Conservation (phyloP, 1,284 basidiomycete genomes). For the Heliocybe sulcata region DNA sequence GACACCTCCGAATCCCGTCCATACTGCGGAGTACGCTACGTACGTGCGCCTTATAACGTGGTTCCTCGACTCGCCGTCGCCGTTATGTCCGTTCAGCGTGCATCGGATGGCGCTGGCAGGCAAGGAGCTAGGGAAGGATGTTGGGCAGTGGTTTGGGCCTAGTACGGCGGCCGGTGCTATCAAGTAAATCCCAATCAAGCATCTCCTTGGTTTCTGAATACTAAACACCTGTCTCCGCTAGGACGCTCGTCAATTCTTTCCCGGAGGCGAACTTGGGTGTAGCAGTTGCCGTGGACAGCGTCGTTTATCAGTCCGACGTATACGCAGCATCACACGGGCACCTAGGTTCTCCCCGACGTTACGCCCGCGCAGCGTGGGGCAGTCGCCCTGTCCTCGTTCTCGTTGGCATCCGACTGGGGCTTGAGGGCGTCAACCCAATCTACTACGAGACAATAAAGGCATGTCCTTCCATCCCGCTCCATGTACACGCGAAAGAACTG, state of each 20-base stretch:
- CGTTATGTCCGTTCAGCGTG: slow-evolving; percentile 89
- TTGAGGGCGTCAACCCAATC: slow-evolving; percentile 91
- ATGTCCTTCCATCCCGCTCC: slow-evolving; percentile 1
- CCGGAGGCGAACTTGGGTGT: slow-evolving; percentile 81
- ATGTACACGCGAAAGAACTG: neutral
- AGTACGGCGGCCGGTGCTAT: slow-evolving; percentile 95
- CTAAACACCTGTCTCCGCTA: slow-evolving; percentile 22
- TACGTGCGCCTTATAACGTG: slow-evolving; percentile 90
- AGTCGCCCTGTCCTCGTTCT: slow-evolving; percentile 82
- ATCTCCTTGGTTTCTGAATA: neutral
- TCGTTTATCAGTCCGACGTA: slow-evolving; percentile 84
- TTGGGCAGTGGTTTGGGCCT: slow-evolving; percentile 98
- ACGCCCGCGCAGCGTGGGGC: slow-evolving; percentile 55
- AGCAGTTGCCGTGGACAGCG: slow-evolving; percentile 76
- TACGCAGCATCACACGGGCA: slow-evolving; percentile 66
- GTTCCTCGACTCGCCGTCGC: slow-evolving; percentile 90
- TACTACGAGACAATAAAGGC: slow-evolving; percentile 95
- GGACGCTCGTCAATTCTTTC: slow-evolving; percentile 74
- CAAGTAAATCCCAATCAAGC: slow-evolving; percentile 44
- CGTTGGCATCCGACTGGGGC: slow-evolving; percentile 80
- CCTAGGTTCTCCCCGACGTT: slow-evolving; percentile 24
- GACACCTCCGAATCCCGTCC: slow-evolving; percentile 52
- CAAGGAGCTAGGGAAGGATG: slow-evolving; percentile 90
- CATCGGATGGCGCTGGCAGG: slow-evolving; percentile 95
- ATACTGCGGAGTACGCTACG: slow-evolving; percentile 54